Evolutionary conservation across 805 yeast genomes (phyloP), one percentile per base, ranked within the genome.

Genomic region (Candida ficus): DNA sequence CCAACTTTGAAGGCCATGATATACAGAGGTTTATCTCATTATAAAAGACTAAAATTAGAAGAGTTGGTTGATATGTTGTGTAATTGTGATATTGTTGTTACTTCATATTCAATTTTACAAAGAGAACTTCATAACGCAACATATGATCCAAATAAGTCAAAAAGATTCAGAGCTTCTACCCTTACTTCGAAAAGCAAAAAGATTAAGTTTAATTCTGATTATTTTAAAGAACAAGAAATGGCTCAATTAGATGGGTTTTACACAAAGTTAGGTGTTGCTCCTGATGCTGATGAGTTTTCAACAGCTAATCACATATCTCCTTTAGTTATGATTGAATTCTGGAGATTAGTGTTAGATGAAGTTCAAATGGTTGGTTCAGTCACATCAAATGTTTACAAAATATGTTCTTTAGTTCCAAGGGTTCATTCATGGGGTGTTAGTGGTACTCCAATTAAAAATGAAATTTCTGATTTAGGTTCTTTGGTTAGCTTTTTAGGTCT

Each of bases 351-450:
- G 0, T 63, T 93, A 29, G 99, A 93, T 64, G 99, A 93, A 59
- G 98, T 87, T 2, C 99, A 93, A 62, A 85, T 90, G 90, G 83
- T 93, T 4, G 79, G 87, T 7, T 72, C 75, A 4, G 81, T 81
- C 18, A 70, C 78, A 4, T 76, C 91, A 0, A 76, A 84, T 38
- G 87, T 93, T 2, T 88, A 95, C 17, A 78, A 75, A 42, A 85
- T 89, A 42, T 88, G 96, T 0, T 68, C 84, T 3, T 64, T 85
- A 28, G 75, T 93, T 20, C 91, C 96, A 5, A 69, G 96, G 38
- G 75, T 78, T 34, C 97, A 93, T 62, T 79, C 96, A 0, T 93
- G 98, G 98, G 97, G 95, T 13, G 96, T 90, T 1, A 86, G 96
- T 1, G 99, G 99, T 7, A 93, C 99, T 0, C 95, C 97, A 0